phyloP scores from a whole-genome alignment of 2,329 filamentous ascomycete species.

The Colletotrichum musicola region DNA sequence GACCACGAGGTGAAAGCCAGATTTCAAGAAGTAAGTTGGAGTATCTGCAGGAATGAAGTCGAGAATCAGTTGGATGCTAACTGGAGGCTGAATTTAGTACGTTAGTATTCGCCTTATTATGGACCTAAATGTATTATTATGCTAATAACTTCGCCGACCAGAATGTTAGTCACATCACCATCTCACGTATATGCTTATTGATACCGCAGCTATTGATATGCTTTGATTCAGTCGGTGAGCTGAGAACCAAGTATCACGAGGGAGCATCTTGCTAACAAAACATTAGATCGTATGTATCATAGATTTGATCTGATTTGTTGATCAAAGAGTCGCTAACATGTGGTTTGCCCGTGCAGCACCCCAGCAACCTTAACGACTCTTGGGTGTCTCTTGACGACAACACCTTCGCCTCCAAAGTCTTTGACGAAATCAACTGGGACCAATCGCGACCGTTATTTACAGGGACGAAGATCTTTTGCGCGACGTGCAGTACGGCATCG shows the following conservation, averaged over 20 bases:
- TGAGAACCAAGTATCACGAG: too few species aligned
- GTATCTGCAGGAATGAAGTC: too few species aligned
- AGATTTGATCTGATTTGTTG: too few species aligned
- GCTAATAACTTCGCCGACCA: too few species aligned
- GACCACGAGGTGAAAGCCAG: neutral
- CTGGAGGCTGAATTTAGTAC: too few species aligned
- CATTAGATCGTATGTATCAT: neutral
- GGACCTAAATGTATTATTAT: too few species aligned
- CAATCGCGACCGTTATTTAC: neutral
- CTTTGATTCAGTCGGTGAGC: too few species aligned
- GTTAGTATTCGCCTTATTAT: too few species aligned
- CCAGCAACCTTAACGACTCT: conserved; percentile 12
- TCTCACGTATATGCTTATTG: too few species aligned
- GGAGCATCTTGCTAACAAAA: neutral
- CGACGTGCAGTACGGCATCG: neutral
- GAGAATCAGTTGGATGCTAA: too few species aligned
- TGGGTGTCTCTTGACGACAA: conserved; percentile 14
- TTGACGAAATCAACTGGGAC: neutral
- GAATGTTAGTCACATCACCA: too few species aligned
- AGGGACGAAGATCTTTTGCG: neutral
- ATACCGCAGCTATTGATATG: too few species aligned
- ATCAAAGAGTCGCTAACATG: neutral
- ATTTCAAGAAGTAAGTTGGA: neutral
- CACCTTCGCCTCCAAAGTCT: neutral
- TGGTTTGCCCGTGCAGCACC: neutral